Evolutionary conservation across 495 filamentous ascomycete species (phyloP).

Genomic region (Penicillium cinerascens): DNA sequence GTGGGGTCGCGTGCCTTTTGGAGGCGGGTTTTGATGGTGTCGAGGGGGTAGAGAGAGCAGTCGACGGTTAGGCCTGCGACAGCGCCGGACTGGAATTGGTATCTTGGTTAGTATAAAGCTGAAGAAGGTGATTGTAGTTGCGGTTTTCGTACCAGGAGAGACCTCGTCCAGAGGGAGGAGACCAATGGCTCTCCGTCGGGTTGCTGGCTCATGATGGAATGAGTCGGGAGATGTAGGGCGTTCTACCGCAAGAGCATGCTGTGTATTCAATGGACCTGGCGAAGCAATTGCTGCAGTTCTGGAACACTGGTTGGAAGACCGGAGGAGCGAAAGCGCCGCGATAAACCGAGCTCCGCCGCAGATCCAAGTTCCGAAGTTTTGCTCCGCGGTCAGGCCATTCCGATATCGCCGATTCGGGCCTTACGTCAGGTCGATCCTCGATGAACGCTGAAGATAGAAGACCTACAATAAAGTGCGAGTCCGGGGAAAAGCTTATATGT

Average conservation of each 20-base stretch:
- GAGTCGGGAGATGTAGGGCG: not conserved
- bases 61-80: conserved; percentile 86
- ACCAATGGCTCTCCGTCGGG: conserved; percentile 35
- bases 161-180: conserved; percentile 45
- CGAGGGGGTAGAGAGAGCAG: conserved; percentile 85
- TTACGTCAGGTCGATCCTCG: conserved; percentile 8
- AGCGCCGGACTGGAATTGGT: conserved; percentile 57
- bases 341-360: conserved; percentile 26
- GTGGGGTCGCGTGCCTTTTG: conserved; percentile 77
- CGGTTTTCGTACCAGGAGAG: conserved; percentile 34
- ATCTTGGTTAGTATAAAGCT: not conserved
- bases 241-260: conserved; percentile 15
- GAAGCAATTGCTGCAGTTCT: not conserved
- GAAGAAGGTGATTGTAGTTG: not conserved
- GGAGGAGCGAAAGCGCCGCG: conserved; percentile 1
- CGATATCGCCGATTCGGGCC: conserved; percentile 22
- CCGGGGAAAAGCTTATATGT: not conserved
- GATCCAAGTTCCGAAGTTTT: conserved; percentile 17
- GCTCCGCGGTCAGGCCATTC: conserved; percentile 28
- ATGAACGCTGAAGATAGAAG: not conserved
- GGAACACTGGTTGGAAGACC: not conserved
- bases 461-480: not conserved
- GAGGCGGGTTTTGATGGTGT: conserved; percentile 89
- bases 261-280: not conserved
- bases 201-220: conserved; percentile 30